Conservation (phyloP, 2,329 filamentous ascomycete genomes). For the Hymenoscyphus fructigenus region DNA sequence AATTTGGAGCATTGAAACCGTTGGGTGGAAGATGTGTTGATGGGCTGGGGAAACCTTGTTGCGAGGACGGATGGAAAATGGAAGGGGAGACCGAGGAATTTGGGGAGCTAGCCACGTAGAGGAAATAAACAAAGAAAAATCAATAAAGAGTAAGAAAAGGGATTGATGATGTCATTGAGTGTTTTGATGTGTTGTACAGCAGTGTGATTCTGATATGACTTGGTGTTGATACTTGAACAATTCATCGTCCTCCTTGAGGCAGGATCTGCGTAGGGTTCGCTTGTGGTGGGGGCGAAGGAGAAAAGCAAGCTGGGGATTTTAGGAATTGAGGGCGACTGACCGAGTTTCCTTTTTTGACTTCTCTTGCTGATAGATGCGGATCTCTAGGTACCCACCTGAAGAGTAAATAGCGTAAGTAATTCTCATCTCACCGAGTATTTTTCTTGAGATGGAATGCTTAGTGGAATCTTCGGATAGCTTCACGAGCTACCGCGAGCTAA, state of each 20-base stretch:
- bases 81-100: neutral
- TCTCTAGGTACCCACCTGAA: neutral
- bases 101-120: neutral
- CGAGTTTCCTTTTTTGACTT: neutral
- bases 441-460: no score
- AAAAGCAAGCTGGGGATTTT: neutral
- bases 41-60: no score
- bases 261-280: neutral
- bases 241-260: neutral
- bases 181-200: conserved; percentile 3
- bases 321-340: neutral
- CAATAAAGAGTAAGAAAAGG: neutral
- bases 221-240: neutral
- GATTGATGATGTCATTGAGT: conserved; percentile 11
- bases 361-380: neutral
- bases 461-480: no score
- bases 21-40: no score
- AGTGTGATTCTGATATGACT: neutral
- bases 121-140: neutral
- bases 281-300: neutral
- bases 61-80: no score
- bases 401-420: neutral
- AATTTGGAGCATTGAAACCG: no score
- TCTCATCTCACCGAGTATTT: neutral
- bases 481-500: no score